These are phyloP conservation scores for Fabrea salina DNA, from an alignment of 169 alveolate species.

Conservation along the genomic window DNA sequence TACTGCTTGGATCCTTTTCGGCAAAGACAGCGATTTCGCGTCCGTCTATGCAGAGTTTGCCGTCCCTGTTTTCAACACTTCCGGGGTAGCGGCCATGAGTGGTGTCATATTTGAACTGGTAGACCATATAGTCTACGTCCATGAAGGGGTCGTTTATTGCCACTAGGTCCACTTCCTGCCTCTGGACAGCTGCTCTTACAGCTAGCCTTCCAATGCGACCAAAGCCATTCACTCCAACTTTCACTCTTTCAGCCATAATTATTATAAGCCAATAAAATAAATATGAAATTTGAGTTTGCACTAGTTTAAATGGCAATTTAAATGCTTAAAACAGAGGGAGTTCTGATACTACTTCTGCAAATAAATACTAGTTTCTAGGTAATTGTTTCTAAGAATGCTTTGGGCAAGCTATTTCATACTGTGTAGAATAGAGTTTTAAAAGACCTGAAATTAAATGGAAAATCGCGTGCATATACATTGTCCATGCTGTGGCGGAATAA, in stretches of 20 bases:
- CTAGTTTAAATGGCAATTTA: too few species aligned
- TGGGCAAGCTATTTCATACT: too few species aligned
- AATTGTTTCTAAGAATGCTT: too few species aligned
- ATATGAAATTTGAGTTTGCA: too few species aligned
- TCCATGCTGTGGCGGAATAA: not conserved
- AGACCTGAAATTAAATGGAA: too few species aligned
- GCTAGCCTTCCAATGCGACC: constrained; percentile 62
- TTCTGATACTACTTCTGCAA: too few species aligned
- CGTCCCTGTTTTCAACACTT: constrained; percentile 73
- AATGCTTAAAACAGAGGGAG: too few species aligned
- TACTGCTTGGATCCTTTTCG: constrained; percentile 94
- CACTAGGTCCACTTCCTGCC: constrained; percentile 76
- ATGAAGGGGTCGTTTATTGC: constrained; percentile 98
- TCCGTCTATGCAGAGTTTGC: constrained; percentile 79
- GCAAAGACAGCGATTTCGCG: constrained; percentile 62
- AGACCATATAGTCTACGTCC: constrained; percentile 93
- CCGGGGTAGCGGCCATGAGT: constrained; percentile 92
- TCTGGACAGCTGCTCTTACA: constrained; percentile 40
- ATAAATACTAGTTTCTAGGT: too few species aligned
- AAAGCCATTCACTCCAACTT: constrained; percentile 60
- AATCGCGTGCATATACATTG: too few species aligned
- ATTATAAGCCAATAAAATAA: too few species aligned
- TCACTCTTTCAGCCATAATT: constrained; percentile 1
- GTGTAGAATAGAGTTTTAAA: too few species aligned
- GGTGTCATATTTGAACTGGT: constrained; percentile 94